Conservation (phyloP, 345 rosid genomes). For the Syzygium aromaticum region DNA sequence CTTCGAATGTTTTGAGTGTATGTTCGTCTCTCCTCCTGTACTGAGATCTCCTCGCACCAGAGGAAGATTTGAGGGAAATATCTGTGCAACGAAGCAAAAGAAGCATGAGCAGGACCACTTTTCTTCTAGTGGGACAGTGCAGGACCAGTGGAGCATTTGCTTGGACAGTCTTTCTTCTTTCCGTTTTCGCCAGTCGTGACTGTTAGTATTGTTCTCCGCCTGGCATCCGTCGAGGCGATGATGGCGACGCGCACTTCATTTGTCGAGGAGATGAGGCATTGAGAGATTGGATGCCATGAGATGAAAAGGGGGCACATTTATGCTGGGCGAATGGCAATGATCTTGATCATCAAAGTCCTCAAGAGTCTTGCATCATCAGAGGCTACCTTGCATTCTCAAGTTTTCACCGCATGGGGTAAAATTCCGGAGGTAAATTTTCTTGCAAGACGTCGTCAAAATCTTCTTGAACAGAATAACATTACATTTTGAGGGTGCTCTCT, state of each 20-base stretch:
- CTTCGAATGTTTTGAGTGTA: neutral
- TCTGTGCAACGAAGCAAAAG: neutral
- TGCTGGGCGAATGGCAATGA: neutral
- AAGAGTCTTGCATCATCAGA: neutral
- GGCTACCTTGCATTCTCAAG: neutral
- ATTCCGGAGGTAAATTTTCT: neutral
- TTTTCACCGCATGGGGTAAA: neutral
- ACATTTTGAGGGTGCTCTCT: too few relatives aligned
- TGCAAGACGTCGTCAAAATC: too few relatives aligned
- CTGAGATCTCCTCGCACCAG: neutral
- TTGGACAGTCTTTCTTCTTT: neutral
- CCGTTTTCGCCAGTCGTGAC: neutral
- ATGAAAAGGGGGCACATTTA: neutral
- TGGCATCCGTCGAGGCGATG: neutral
- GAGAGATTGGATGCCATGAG: neutral
- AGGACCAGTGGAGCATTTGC: neutral
- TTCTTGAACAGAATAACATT: too few relatives aligned
- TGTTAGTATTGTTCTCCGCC: too few relatives aligned
- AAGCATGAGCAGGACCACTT: neutral
- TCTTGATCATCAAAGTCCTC: neutral
- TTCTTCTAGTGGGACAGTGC: too few relatives aligned
- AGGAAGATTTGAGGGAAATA: neutral
- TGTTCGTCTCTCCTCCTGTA: neutral
- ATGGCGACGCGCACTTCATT: neutral
- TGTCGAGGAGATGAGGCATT: neutral